Evolutionary conservation across 2,329 filamentous ascomycete genomes (phyloP), one percentile per base, ranked within the genome.

Genomic region (Aspergillus sp.): DNA sequence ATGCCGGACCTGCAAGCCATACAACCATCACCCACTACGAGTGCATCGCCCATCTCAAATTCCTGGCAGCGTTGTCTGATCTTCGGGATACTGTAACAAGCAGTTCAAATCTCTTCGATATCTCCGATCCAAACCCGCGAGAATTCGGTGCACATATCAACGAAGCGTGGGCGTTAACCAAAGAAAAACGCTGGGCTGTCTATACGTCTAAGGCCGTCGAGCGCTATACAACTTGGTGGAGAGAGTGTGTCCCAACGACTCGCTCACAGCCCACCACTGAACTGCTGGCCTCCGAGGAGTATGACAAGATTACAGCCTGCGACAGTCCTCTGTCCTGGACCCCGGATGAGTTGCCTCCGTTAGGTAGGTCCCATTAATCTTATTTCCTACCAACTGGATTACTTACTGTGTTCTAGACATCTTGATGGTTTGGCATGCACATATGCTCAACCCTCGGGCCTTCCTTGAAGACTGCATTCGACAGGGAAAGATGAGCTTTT

Each of bases 341-440:
- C 3, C 66, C 68, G 15, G 68, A 75, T 8, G 75, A 75, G 54
- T 66, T 89, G 41, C 85, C 85, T 2, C 86, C 86, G 1, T 71
- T 88, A 48, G 86, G 85, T 87, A 71, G 68, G 79, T 3, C 30
- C 36, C 24, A 5, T 24, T 26, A 18, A 52, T 59, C 38, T 57
- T 58, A 47, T 4, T 5, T 18, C 5, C 22, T 32, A 13, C n/a
- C 18, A 3, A 34, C 15, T 11, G 11, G 41, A 11, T 45, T 51
- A 58, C 48, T 34, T 12, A 59, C 22, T 12, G 32, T 30, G 12
- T 59, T 24, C 71, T 47, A 80, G 89, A 93, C 73, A 84, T 93
- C 0, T 73, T 92, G 18, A 89, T 93, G 87, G 86, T 93, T 0
- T 90, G 88, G 86, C 90, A 93, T 71, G 78, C 88, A 0, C 89